Evolutionary conservation across 2,329 filamentous ascomycete species (phyloP).

Genomic region (Pseudopyrenochaeta lycopersici): DNA sequence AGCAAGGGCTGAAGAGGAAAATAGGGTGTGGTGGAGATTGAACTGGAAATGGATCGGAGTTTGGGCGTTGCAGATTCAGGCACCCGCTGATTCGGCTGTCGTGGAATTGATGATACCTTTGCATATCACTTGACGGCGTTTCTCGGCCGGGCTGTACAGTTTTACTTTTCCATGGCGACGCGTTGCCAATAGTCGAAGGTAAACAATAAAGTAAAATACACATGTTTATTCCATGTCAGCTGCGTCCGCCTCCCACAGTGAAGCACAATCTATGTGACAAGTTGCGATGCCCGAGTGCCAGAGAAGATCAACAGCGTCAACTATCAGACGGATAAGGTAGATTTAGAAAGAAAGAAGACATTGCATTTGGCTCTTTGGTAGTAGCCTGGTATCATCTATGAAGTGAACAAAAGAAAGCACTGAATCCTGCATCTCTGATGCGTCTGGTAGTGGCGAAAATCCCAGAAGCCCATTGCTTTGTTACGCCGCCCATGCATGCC

Average conservation of each 20-base stretch:
- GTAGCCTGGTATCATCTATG: conserved; percentile 6
- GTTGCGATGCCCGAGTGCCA: too few relatives aligned
- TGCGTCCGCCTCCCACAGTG: too few relatives aligned
- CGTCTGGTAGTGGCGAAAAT: neutral
- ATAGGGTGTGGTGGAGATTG: too few relatives aligned
- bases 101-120: neutral
- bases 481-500: neutral
- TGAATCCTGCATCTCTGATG: neutral
- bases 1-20: too few relatives aligned
- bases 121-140: neutral
- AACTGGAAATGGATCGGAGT: neutral
- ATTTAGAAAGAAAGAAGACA: neutral
- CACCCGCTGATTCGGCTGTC: neutral
- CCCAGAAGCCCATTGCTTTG: neutral
- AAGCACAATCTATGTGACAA: too few relatives aligned
- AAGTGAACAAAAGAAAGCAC: neutral
- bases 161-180: neutral
- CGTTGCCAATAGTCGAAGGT: neutral
- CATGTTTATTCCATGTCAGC: neutral
- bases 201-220: neutral
- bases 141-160: neutral
- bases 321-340: neutral
- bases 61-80: conserved; percentile 1
- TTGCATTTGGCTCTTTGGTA: neutral
- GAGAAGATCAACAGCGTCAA: too few relatives aligned